Conservation (phyloP, 202 grass and related monocot species). For the Digitaria exilis region DNA sequence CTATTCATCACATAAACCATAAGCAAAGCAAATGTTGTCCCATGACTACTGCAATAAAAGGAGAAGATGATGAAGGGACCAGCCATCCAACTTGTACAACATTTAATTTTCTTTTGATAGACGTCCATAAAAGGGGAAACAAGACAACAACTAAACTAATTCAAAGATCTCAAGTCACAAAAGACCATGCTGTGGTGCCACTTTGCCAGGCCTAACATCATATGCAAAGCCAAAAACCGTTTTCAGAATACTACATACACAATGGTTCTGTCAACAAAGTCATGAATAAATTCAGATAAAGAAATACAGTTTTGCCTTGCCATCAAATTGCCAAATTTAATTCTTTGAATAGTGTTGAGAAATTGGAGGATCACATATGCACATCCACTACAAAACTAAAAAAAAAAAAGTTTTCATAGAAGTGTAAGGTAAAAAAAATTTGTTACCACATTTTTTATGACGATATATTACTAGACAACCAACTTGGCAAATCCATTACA, state of each 20-base stretch:
- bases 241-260: neutral
- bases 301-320: neutral
- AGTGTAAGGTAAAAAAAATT: neutral
- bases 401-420: neutral
- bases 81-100: neutral
- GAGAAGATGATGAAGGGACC: neutral
- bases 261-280: constrained; percentile 12
- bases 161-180: neutral
- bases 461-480: neutral
- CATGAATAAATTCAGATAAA: constrained; percentile 1
- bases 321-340: constrained; percentile 4
- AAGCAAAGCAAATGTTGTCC: neutral
- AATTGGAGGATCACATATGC: constrained; percentile 8
- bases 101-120: neutral
- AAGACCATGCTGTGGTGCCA: neutral
- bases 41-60: neutral
- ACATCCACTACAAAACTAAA: constrained; percentile 2
- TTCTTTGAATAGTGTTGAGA: neutral
- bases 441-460: neutral
- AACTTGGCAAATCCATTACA: neutral
- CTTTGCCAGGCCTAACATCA: neutral
- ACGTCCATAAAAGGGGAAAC: neutral
- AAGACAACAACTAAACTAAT: constrained; percentile 13
- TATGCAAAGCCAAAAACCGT: neutral
- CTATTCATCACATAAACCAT: neutral